Evolutionary conservation across 352 stramenopile species (phyloP), one percentile per base, ranked within the genome.

Genomic region (Phytopythium litorale): DNA sequence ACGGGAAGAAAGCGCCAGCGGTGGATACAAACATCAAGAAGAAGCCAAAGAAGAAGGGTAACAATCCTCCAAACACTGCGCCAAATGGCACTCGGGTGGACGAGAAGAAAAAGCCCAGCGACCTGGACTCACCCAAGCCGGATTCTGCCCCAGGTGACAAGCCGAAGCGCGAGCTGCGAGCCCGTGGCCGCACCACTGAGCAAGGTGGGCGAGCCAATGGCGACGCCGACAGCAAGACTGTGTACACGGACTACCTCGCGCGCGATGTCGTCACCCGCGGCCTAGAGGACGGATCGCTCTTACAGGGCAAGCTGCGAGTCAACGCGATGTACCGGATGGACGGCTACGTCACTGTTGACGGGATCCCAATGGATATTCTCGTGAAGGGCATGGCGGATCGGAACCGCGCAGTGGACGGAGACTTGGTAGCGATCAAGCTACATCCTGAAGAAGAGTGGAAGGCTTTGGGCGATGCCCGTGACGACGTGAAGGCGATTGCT

Each of bases 341-440:
- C 58, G 87, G 81, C 15, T 97, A 92, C 58, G 68, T 96, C 33
- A 83, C 84, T 4, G 72, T 97, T 16, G 73, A 90, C 32, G 87
- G 87, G 0, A 73, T 97, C 16, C 66, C 73, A 18, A 76, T 88
- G 56, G 88, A 96, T 58, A 64, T 97, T 7, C 58, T 92, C 19
- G 71, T 95, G 6, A 79, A 93, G 55, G 84, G 84, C 7, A 76
- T 86, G 56, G 65, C 75, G 33, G 75, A 89, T 56, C 79, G 87
- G 3, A 96, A 95, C 45, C 83, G 87, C 21, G 87, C 78, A 1
- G 66, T 97, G 53, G 79, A 96, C 50, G 78, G 84, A n/a, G 88
- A 96, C 60, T 63, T 94, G 16, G 86, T 97, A 15, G 84, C 71
- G 1, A 62, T 97, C 45, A 58, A 84, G 56, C 35, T 95, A 3